Base-by-base conservation (phyloP, 2,329 filamentous ascomycete species). In the Cercospora sp. region DNA sequence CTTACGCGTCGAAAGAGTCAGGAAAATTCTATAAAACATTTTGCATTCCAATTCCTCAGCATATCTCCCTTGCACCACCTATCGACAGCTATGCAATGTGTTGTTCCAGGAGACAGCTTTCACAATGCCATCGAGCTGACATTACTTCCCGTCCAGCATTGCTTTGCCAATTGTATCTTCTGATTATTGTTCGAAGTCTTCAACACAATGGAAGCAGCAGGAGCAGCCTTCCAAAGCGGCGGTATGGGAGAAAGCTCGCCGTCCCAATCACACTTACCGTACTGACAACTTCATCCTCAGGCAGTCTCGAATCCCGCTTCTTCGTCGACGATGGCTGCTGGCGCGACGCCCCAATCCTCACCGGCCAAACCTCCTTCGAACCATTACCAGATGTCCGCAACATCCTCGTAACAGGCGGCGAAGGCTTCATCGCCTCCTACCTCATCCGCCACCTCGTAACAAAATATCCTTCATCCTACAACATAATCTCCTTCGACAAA, bases 351-450 rank as follows among this genome's bases (percentile, higher is more conserved):
- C 91, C 91, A 18, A 78, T 92, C 30, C 82, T 93, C 65, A 89
- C 79, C 10, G 91, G 91, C 40, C 88, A 85, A 72, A 92, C 90
- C 69, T 88, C 87, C 71, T 94, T 91, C 73, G 87, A 89, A 75
- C 88, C 90, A 53, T 82, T 89, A 5, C 82, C 85, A 26, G 88
- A 90, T 79, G 88, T 91, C 65, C 90, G 87, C 79, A 94, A 93
- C 76, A 93, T 94, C 74, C 89, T 94, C 85, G 86, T 95, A 71
- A 94, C 92, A 21, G 92, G 92, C 61, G 92, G 91, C 64, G 91
- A 91, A 70, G 92, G 92, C 73, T 95, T 95, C 83, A 94, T 94
- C 79, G 91, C 90, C 63, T 93, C 90, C 78, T 94, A 92, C 92
- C 85, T 94, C 43, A 90, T 92, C 70, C 89, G 92, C 69, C 91